Percentiles rank a stretch among this genome's conserved stretches.
These are phyloP conservation scores for Chalaropsis thielavioides DNA, from an alignment of 2,329 filamentous ascomycete species.

Conservation along the genomic window DNA sequence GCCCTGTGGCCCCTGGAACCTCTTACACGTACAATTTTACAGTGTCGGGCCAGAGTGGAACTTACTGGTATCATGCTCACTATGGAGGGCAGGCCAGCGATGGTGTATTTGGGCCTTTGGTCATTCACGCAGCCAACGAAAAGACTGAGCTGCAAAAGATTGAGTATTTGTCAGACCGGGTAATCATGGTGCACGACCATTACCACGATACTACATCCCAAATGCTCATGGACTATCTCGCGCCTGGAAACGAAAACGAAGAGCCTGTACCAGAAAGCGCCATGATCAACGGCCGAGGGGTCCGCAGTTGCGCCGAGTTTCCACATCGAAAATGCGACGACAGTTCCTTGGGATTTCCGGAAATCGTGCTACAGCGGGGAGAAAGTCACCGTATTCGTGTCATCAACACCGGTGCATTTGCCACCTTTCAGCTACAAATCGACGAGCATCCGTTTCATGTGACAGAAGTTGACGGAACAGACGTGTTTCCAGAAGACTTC, in stretches of 20 bases:
- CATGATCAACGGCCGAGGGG: slow-evolving; percentile 43
- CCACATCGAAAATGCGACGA: slow-evolving; percentile 32
- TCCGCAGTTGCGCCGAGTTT: slow-evolving; percentile 26
- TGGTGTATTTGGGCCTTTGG: slow-evolving; percentile 50
- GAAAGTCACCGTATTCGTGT: slow-evolving; percentile 51
- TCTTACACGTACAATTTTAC: slow-evolving; percentile 55
- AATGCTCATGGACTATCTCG: slow-evolving; percentile 41
- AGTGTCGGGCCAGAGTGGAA: slow-evolving; percentile 36
- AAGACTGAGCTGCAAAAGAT: slow-evolving; percentile 23
- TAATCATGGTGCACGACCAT: slow-evolving; percentile 58
- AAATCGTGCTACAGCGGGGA: slow-evolving; percentile 35
- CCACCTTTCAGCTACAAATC: slow-evolving; percentile 56
- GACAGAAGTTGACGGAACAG: slow-evolving; percentile 56
- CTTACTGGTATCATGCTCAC: slow-evolving; percentile 51
- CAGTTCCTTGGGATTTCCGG: slow-evolving; percentile 26
- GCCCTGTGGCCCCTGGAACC: slow-evolving; percentile 46
- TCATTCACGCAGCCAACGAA: slow-evolving; percentile 43
- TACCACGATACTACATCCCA: slow-evolving; percentile 46
- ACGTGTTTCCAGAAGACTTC: slow-evolving; percentile 44
- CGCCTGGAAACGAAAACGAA: slow-evolving; percentile 38
- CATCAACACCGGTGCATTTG: slow-evolving; percentile 56
- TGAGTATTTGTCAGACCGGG: slow-evolving; percentile 34
- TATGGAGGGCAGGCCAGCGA: slow-evolving; percentile 51
- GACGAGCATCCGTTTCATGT: slow-evolving; percentile 51
- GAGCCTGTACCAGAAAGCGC: slow-evolving; percentile 53